A percentile compares a stretch with the other conserved stretches of the same genome.
Conservation (phyloP, 805 yeast species). For the Myxozyma vanderwaltii region DNA sequence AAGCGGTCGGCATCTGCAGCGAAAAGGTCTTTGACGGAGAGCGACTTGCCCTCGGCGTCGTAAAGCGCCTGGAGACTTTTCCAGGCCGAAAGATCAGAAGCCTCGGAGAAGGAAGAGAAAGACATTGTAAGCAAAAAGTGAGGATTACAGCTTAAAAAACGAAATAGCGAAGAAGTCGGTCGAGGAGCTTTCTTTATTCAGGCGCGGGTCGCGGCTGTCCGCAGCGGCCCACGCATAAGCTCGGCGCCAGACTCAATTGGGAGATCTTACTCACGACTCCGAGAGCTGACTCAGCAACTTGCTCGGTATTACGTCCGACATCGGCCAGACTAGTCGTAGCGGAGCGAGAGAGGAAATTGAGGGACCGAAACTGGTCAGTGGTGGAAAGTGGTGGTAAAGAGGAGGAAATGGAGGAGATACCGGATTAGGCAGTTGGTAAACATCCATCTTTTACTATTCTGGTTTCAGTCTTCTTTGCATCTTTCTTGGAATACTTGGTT, state of each 20-base stretch:
- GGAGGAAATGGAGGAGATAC: too few relatives aligned
- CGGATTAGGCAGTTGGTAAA: too few relatives aligned
- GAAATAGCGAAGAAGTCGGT: background rate
- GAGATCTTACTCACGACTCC: too few relatives aligned
- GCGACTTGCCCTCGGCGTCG: slow-evolving; percentile 66
- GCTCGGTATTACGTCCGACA: background rate
- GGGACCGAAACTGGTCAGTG: too few relatives aligned
- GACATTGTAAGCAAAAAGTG: slow-evolving; percentile 35
- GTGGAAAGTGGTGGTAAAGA: too few relatives aligned
- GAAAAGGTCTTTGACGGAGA: slow-evolving; percentile 79
- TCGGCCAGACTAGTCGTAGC: too few relatives aligned
- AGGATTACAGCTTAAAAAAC: background rate
- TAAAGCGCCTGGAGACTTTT: slow-evolving; percentile 69
- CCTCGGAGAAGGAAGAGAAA: slow-evolving; percentile 56
- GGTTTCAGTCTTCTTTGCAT: too few relatives aligned
- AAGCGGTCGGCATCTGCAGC: slow-evolving; percentile 72
- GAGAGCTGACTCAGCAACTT: too few relatives aligned
- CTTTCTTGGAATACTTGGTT: too few relatives aligned
- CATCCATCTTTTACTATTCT: too few relatives aligned
- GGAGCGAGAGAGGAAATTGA: too few relatives aligned
- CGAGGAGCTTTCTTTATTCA: background rate
- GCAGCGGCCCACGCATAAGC: slow-evolving; percentile 3
- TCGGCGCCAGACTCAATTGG: background rate
- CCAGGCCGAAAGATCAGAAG: slow-evolving; percentile 84
- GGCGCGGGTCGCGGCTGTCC: slow-evolving; percentile 19